A percentile compares a stretch with the other conserved stretches of the same genome.
Conservation (phyloP, 2,329 filamentous ascomycete genomes). For the Fusarium phyllophilum region DNA sequence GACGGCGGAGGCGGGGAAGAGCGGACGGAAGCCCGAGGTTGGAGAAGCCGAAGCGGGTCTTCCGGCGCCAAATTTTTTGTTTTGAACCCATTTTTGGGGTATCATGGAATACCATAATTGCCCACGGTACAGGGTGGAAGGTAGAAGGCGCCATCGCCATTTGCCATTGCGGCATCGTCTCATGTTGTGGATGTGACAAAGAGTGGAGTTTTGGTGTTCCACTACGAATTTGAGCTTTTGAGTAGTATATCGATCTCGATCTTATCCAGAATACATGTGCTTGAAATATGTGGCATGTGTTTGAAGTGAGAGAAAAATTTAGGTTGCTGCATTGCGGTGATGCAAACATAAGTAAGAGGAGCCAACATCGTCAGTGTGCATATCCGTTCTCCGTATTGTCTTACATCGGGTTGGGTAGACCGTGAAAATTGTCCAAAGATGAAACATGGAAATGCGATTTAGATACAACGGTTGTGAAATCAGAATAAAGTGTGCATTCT, state of each 20-base stretch:
- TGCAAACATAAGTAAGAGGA: neutral
- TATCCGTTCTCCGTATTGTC: neutral
- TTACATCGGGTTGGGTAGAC: neutral
- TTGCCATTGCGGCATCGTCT: neutral
- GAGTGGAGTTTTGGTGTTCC: neutral
- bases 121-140: neutral
- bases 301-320: neutral
- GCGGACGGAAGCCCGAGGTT: neutral
- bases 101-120: neutral
- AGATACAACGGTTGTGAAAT: neutral
- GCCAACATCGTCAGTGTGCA: neutral
- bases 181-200: neutral
- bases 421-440: neutral
- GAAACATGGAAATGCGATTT: neutral
- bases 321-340: neutral
- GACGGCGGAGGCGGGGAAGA: constrained; percentile 4
- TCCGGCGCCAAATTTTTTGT: neutral
- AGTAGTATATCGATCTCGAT: neutral
- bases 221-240: neutral
- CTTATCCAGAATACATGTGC: neutral
- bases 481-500: neutral
- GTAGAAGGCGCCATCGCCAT: neutral
- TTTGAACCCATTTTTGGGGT: neutral
- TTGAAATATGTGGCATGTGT: neutral
- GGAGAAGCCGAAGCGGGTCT: neutral